These are phyloP conservation scores for Fomitopsis schrenkii DNA, from an alignment of 1,284 basidiomycete species.

Conservation along the genomic window DNA sequence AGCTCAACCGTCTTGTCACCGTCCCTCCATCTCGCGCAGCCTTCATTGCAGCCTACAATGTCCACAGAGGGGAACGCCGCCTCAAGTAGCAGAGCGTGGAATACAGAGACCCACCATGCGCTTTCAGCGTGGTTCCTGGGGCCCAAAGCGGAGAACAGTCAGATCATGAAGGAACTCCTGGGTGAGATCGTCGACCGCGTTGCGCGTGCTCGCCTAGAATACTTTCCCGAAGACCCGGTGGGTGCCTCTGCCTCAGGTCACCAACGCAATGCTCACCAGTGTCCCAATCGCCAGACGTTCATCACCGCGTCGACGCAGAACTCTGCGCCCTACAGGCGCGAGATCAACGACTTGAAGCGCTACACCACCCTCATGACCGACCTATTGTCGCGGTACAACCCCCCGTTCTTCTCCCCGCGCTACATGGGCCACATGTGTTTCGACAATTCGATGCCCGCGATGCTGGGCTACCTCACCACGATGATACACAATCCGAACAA, in stretches of 20 bases:
- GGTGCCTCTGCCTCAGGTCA: background rate
- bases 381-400: conserved; percentile 24
- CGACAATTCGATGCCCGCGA: conserved; percentile 34
- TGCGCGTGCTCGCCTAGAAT: conserved; percentile 9
- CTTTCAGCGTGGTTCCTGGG: conserved; percentile 27
- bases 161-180: conserved; percentile 16
- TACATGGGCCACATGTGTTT: conserved; percentile 40
- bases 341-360: conserved; percentile 12
- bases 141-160: conserved; percentile 24
- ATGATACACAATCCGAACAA: conserved; percentile 43
- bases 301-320: conserved; percentile 11
- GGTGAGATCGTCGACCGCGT: conserved; percentile 12
- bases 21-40: background rate
- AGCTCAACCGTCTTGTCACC: no score
- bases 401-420: conserved; percentile 39
- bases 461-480: conserved; percentile 34
- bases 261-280: background rate
- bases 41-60: background rate
- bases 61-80: background rate
- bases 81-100: background rate
- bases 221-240: conserved; percentile 15
- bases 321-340: conserved; percentile 15
- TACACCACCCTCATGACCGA: conserved; percentile 11
- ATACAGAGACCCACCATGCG: conserved; percentile 20
- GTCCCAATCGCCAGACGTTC: conserved; percentile 13